Base-by-base conservation (phyloP, 495 filamentous ascomycete genomes). In the Letharia columbiana region DNA sequence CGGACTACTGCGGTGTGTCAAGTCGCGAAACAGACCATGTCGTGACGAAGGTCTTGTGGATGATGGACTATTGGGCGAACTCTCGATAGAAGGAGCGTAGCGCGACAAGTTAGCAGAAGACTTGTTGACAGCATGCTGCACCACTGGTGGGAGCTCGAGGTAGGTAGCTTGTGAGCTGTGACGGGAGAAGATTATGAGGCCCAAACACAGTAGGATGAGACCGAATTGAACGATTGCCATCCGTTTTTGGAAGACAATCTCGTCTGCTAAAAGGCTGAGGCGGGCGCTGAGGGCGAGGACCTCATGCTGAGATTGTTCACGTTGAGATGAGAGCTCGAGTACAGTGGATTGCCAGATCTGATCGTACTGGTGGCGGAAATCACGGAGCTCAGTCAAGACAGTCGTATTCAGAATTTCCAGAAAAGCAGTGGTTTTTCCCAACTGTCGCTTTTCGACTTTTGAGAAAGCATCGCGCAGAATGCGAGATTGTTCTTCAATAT, bases 301-400 rank as follows among this genome's bases (percentile, higher is more conserved):
- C 73, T 98, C 94, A 45, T 84, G 81, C 70, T 90, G 82, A 37
- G 88, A 87, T 70, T 91, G 88, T 67, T 92, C 84, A 39, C 91
- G 86, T 73, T 96, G 91, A 39, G 85, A 86, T 74, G 95, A 91
- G 44, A 98, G 88, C 52, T 94, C 92, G 66, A 96, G 86, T 20
- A 96, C 89, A 42, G 96, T 96, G 28, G 86, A 89, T 72, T 95
- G 93, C 91, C 94, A 96, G 33, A 97, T 87, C 70, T 96, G 90
- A 71, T 98, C 95, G 76, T 98, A 98, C 70, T 95, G 90, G 56
- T 85, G 82, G 67, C 89, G 79, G 67, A 94, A 91, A 61, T 85
- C 85, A 67, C 85, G 87, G 31, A 98, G 80, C 73, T 98, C 94
- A 37, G 81, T 82, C n/a, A 94, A 79, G 13, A 97, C 92, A 0